Base-by-base conservation (phyloP, 2,329 filamentous ascomycete species). In the Colletotrichum somersetense region DNA sequence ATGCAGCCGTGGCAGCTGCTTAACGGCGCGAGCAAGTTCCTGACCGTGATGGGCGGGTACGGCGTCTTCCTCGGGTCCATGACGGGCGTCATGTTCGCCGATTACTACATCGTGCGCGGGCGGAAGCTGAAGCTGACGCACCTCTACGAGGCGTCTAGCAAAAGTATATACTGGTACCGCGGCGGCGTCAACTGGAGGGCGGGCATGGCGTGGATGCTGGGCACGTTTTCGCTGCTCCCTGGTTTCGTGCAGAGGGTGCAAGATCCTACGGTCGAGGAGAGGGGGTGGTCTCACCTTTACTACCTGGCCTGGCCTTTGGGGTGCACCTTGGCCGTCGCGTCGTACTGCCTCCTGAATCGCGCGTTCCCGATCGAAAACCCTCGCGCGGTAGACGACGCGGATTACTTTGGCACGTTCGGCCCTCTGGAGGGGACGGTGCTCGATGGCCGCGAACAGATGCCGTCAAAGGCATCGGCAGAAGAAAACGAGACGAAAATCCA, bases 41-140 rank as follows among this genome's bases (percentile, higher is more conserved):
- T 77, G 8, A 77, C 76, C 30, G 78, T 80, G 69, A 74, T 80
- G 50, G 76, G 76, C 46, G 78, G 78, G 7, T 79, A 79, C 61
- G 68, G 75, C 61, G 77, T 82, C 40, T 82, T 82, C 74, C 74
- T 82, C 12, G 80, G 80, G 3, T 80, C 80, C 1, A 76, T 82
- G 62, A 81, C 80, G 16, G 80, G 80, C 8, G 76, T 82, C 26
- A 81, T 82, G 80, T 78, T 81, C 48, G 72, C 76, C 14, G 80
- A 82, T 72, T 80, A 78, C 77, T 78, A 79, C 75, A 48, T 82
- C 50, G 61, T 83, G 5, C 79, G 80, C 35, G 78, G 76, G 26
- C 76, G 78, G 14, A 78, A 76, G 35, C 75, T 82, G 30, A 81
- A 81, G 58, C 77, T 83, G 7, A 81, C 78, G n/a, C 78, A 82